Evolutionary conservation across 2,329 filamentous ascomycete genomes (phyloP), one percentile per base, ranked within the genome.

Genomic region (Aquanectria penicillioides): DNA sequence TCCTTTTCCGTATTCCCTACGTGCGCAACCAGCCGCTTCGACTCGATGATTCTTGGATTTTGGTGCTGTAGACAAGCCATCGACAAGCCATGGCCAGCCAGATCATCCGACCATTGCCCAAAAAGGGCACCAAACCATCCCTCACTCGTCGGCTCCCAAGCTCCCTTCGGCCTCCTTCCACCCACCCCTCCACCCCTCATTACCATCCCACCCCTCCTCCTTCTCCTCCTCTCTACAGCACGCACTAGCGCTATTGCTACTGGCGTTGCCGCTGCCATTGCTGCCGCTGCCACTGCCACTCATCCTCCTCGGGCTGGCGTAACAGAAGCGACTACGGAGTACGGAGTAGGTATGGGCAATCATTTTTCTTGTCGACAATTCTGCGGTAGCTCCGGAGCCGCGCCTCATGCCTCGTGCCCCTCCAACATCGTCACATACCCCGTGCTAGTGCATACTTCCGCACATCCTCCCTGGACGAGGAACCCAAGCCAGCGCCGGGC

Each of bases 31-130:
- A n/a, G n/a, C n/a, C n/a, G n/a, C n/a, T n/a, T n/a, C n/a, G n/a
- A n/a, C n/a, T n/a, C n/a, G n/a, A n/a, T n/a, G n/a, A n/a, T n/a
- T n/a, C n/a, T n/a, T n/a, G n/a, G n/a, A n/a, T n/a, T 36, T 15
- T 63, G 51, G 57, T 44, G 37, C 57, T 67, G 36, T 52, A 40
- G 51, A 46, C 49, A 26, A 54, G 46, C 23, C 43, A 33, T 40
- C 31, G 25, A 17, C 18, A 44, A 29, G 26, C 47, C 59, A 53
- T 50, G 48, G 49, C 50, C 34, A 34, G 54, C 26, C 48, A 56
- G 48, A 66, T 66, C 60, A 52, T 56, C 64, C 56, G 48, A 61
- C 47, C 36, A 33, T 53, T 65, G 18, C 44, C 26, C 49, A 56
- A 57, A 38, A 53, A 36, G 41, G 43, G 40, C 26, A 49, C 34